phyloP scores from a whole-genome alignment of 2,329 filamentous ascomycete species.

The Ophidiomyces ophidiicola region DNA sequence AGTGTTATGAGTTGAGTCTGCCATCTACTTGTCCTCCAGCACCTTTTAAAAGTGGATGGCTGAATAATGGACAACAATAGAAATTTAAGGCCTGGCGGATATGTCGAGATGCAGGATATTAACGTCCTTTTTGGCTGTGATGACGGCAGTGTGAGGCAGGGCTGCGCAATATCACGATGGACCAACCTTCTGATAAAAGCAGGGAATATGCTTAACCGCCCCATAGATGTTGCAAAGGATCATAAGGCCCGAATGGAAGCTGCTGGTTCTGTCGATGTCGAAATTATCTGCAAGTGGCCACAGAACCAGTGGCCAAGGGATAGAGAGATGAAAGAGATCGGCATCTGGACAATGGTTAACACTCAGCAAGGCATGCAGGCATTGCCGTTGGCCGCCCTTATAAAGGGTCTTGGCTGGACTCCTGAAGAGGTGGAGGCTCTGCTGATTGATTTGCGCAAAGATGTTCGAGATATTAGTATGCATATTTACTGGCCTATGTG shows the following conservation, averaged over 20 bases:
- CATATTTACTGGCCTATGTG: slow-evolving; percentile 8
- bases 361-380: slow-evolving; percentile 33
- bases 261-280: slow-evolving; percentile 34
- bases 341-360: slow-evolving; percentile 35
- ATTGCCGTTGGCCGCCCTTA: slow-evolving; percentile 33
- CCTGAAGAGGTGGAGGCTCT: neutral
- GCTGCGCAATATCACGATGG: slow-evolving; percentile 21
- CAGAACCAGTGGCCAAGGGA: slow-evolving; percentile 38
- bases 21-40: neutral
- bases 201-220: slow-evolving; percentile 29
- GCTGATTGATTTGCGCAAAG: neutral
- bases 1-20: slow-evolving; percentile 2
- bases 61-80: neutral
- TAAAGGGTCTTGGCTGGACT: slow-evolving; percentile 32
- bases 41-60: neutral
- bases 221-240: slow-evolving; percentile 26
- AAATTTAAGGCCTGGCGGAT: slow-evolving; percentile 38
- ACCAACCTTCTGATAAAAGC: slow-evolving; percentile 20
- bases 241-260: slow-evolving; percentile 31
- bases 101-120: slow-evolving; percentile 39
- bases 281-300: slow-evolving; percentile 29
- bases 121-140: slow-evolving; percentile 31
- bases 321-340: slow-evolving; percentile 39
- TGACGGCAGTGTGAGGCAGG: slow-evolving; percentile 28
- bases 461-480: slow-evolving; percentile 3